These are phyloP conservation scores for Torulaspora delbrueckii DNA, from an alignment of 805 yeast species.

Conservation along the genomic window DNA sequence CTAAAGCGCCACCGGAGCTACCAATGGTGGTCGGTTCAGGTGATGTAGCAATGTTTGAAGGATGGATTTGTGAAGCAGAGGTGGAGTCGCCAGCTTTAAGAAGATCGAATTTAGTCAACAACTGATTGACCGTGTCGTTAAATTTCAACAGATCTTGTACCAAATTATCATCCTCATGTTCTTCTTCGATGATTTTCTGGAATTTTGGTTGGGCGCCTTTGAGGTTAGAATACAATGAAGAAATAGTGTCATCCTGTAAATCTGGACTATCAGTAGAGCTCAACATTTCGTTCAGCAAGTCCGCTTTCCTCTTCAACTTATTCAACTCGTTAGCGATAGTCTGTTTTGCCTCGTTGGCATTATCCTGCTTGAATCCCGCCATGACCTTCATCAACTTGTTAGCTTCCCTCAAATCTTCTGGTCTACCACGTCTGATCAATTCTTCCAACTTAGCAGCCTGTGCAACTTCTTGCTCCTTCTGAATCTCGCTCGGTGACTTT, in stretches of 20 bases:
- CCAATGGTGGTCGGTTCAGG: conserved; percentile 26
- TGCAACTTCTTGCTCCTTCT: conserved; percentile 86
- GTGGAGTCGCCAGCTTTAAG: conserved; percentile 59
- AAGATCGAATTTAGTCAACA: conserved; percentile 60
- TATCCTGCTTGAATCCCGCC: conserved; percentile 95
- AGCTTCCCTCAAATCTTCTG: conserved; percentile 93
- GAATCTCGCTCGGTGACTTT: conserved; percentile 84
- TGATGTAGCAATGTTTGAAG: conserved; percentile 35
- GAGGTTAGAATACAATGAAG: conserved; percentile 71
- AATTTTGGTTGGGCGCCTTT: conserved; percentile 84
- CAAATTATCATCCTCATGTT: conserved; percentile 60
- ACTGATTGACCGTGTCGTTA: conserved; percentile 69
- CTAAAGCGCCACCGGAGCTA: conserved; percentile 31
- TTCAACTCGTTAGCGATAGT: conserved; percentile 80
- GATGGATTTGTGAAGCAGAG: conserved; percentile 48
- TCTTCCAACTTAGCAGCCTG: conserved; percentile 95
- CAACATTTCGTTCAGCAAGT: conserved; percentile 83
- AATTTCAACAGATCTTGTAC: conserved; percentile 61
- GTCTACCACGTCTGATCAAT: conserved; percentile 89
- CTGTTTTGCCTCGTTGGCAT: conserved; percentile 57
- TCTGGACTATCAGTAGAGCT: conserved; percentile 41
- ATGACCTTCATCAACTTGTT: conserved; percentile 93
- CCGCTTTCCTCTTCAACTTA: conserved; percentile 78
- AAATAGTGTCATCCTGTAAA: conserved; percentile 56
- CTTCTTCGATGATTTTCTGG: conserved; percentile 78